Evolutionary conservation across 768 basidiomycete species (phyloP).

Genomic region (Rhizopogon sp.): DNA sequence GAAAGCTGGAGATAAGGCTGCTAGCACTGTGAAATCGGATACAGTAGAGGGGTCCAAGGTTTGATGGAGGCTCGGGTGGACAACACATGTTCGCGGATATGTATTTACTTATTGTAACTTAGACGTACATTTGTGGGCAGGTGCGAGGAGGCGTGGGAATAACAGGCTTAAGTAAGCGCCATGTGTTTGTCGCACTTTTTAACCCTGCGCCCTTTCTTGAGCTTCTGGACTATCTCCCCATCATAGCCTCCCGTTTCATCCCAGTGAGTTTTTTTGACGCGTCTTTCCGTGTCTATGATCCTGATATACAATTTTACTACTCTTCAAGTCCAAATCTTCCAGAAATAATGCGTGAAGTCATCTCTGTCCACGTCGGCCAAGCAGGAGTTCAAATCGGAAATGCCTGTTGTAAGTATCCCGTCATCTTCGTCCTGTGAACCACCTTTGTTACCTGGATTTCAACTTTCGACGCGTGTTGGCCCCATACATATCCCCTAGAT

Average conservation of each 20-base stretch:
- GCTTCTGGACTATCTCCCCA: slow-evolving; percentile 19
- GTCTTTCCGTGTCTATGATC: slow-evolving; percentile 19
- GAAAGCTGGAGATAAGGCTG: slow-evolving; percentile 2
- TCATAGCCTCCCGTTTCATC: slow-evolving; percentile 19
- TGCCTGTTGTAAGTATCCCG: slow-evolving; percentile 83
- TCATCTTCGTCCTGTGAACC: background rate
- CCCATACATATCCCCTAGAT: slow-evolving; percentile 12
- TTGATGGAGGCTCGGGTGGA: background rate
- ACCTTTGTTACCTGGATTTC: background rate
- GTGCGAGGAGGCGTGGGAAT: slow-evolving; percentile 19
- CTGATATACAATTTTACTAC: background rate
- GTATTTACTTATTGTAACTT: background rate
- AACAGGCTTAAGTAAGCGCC: slow-evolving; percentile 23
- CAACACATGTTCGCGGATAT: background rate
- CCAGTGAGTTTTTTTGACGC: slow-evolving; percentile 26
- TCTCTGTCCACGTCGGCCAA: slow-evolving; percentile 98
- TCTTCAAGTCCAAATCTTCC: slow-evolving; percentile 6
- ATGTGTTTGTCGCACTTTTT: slow-evolving; percentile 33
- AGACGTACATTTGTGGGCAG: slow-evolving; percentile 6
- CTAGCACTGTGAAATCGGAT: background rate
- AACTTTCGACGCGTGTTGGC: background rate
- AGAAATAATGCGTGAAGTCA: slow-evolving; percentile 85
- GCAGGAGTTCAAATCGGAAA: slow-evolving; percentile 98
- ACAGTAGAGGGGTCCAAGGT: background rate
- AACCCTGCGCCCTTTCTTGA: slow-evolving; percentile 31